phyloP scores from a whole-genome alignment of 2,329 filamentous ascomycete genomes.

The Cercospora canescens region DNA sequence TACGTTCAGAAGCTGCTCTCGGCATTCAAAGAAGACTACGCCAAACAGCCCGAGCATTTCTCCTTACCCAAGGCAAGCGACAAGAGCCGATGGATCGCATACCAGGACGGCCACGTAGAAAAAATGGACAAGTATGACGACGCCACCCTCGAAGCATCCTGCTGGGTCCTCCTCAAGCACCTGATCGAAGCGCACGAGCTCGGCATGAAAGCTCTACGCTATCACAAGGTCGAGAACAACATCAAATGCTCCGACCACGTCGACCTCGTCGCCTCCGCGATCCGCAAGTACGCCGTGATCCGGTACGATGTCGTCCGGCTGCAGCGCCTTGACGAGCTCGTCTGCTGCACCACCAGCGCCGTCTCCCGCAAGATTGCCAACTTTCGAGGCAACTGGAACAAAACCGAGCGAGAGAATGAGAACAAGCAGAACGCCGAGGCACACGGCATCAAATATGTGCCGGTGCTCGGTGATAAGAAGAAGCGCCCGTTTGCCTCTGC shows the following conservation, averaged over 20 bases:
- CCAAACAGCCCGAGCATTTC: conserved; percentile 8
- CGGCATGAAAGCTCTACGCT: conserved; percentile 12
- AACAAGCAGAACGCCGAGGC: conserved; percentile 10
- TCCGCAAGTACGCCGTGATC: conserved; percentile 19
- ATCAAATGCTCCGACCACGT: conserved; percentile 18
- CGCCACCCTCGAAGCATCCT: conserved; percentile 14
- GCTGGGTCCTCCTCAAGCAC: conserved; percentile 18
- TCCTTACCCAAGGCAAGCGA: conserved; percentile 7
- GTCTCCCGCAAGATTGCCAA: conserved; percentile 21
- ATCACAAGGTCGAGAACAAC: conserved; percentile 12
- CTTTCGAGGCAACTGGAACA: conserved; percentile 19
- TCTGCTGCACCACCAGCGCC: conserved; percentile 14
- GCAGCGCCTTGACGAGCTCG: conserved; percentile 18
- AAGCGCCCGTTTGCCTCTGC: conserved; percentile 15
- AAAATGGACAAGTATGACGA: conserved; percentile 14
- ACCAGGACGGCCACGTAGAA: conserved; percentile 17
- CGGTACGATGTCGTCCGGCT: conserved; percentile 21
- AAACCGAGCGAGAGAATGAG: conserved; percentile 16
- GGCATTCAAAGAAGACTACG: conserved; percentile 14
- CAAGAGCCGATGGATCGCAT: conserved; percentile 14
- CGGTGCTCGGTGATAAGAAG: conserved; percentile 16
- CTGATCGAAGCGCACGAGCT: conserved; percentile 17
- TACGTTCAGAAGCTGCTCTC: conserved; percentile 12
- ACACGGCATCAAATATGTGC: conserved; percentile 12
- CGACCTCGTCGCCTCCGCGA: conserved; percentile 10